Base-by-base conservation (phyloP, 129 eudicot species). In the Dittrichia graveolens region DNA sequence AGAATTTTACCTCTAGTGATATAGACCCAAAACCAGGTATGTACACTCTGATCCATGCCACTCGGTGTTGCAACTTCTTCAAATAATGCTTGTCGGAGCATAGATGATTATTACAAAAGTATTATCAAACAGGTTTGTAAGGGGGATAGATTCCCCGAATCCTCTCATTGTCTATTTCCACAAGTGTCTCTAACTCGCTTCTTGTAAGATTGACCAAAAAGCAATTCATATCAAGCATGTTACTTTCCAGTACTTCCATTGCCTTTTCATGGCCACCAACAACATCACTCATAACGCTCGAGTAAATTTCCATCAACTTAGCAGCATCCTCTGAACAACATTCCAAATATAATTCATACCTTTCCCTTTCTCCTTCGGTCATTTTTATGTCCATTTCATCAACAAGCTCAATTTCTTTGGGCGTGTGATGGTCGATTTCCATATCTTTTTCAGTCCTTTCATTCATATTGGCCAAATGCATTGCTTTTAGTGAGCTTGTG, bases 61-160 rank as follows among this genome's bases (percentile, higher is more conserved):
- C 2, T 2, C 1, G 31, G 31, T 24, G 31, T 24, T 2, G 31
- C 31, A 24, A 24, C 31, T 24, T 24, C 31, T 2, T 24, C 31
- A 24, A 24, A 24, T 24, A 24, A 24, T 24, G 31, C 31, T 24
- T 24, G 31, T 24, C 31, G 2, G 31, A 24, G 1, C 31, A 24
- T 0, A 24, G 31, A 24, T 24, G 2, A 24, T 24, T 24, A 41
- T 37, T 15, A 37, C 18, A 16, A 14, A 43, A 37, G 41, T 19
- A 7, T 9, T n/a, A 59, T 69, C 70, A 77, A 35, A 61, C 18
- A 3, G 81, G 70, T 41, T 77, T 77, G 59, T 77, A 77, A 44
- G 81, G 81, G 40, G 81, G 81, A 52, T 77, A 77, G 18, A 77
- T 77, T 60, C 81, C 81, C 64, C 81, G 63, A 69, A 77, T 40